Base-by-base conservation (phyloP, 768 basidiomycete species). In the Podaxis sp. region DNA sequence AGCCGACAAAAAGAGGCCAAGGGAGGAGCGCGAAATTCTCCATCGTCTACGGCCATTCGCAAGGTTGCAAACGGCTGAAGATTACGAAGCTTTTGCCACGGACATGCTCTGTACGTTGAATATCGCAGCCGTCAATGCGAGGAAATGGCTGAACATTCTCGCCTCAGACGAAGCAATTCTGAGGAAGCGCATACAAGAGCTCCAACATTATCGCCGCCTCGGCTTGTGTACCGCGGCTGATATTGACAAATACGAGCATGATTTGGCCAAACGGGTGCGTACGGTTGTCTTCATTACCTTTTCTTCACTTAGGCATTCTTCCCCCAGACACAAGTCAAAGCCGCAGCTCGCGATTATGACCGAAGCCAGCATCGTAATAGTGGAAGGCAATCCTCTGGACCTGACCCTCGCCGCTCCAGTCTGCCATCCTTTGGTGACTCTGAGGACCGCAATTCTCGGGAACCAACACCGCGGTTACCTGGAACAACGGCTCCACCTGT, bases 41-140 rank as follows among this genome's bases (percentile, higher is more conserved):
- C 87, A 93, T 67, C 87, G 95, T 26, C 82, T 96, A 59, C 90
- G 96, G 66, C 93, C 95, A 2, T 98, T 98, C 73, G 86, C 96
- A 28, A 86, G 89, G 58, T 77, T 99, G 38, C 95, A 97, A 72
- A 95, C 94, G 0, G 89, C 91, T 1, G 87, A 91, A 63, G 96
- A 99, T 70, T 96, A 90, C 67, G 97, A 99, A 72, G 81, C 81
- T 2, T 92, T 99, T 71, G 81, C 89, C 4, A 84, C 94, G 11
- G 96, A 97, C 60, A 84, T 99, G 63, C 81, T 98, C 26, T 98
- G 96, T 98, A 79, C 56, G 90, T 73, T 24, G 22, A 50, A 24
- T 30, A 28, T 33, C 11, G 52, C 51, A 33, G 40, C n/a, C 54
- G 40, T 3, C 28, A 38, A 46, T 10, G 13, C 40, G 30, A 37